Conservation (phyloP, 768 basidiomycete species). For the Lactarius quietus region DNA sequence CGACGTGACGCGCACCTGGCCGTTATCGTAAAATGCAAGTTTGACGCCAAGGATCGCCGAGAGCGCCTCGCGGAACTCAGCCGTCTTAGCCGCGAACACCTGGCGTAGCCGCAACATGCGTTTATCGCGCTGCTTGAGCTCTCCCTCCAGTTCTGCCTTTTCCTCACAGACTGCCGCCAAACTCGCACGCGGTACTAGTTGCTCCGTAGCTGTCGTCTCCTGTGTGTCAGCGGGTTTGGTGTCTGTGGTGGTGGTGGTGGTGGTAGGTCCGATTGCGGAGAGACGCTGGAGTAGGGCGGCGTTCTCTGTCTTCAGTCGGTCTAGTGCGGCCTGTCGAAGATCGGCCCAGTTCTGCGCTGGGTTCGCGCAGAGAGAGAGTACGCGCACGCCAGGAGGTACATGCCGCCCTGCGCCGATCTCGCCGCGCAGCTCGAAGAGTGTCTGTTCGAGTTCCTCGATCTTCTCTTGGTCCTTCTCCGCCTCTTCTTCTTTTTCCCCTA, state of each 20-base stretch:
- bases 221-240: neutral
- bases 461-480: conserved; percentile 42
- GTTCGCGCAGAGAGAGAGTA: conserved; percentile 69
- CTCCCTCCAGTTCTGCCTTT: conserved; percentile 61
- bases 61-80: conserved; percentile 90
- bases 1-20: conserved; percentile 86
- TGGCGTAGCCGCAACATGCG: conserved; percentile 74
- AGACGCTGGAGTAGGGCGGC: conserved; percentile 69
- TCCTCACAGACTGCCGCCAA: conserved; percentile 70
- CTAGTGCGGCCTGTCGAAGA: conserved; percentile 67
- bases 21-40: conserved; percentile 87
- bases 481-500: conserved; percentile 39
- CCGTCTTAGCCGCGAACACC: conserved; percentile 81
- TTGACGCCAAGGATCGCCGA: conserved; percentile 88
- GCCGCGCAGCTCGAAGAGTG: conserved; percentile 71
- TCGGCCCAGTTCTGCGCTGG: conserved; percentile 84
- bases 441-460: conserved; percentile 73
- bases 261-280: conserved; percentile 48
- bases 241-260: conserved; percentile 24
- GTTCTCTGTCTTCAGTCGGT: conserved; percentile 79
- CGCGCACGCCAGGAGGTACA: conserved; percentile 64
- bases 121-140: conserved; percentile 76
- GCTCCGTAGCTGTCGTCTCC: conserved; percentile 10
- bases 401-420: conserved; percentile 74
- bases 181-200: conserved; percentile 72